Base-by-base conservation (phyloP, 2,329 filamentous ascomycete species). In the Hyphodiscus sp. region DNA sequence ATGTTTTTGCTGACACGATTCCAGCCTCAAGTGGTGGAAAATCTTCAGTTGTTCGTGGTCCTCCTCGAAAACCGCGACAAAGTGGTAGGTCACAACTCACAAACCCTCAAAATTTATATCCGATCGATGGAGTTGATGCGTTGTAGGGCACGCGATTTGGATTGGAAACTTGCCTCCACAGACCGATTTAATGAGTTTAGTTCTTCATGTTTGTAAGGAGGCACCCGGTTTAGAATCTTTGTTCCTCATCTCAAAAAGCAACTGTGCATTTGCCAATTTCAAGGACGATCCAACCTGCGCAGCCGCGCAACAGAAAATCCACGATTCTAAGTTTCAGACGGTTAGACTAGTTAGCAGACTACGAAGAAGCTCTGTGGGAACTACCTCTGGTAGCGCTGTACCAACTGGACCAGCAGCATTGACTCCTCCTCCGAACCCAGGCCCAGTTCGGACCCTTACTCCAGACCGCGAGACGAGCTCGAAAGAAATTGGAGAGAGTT, bases 201-300 rank as follows among this genome's bases (percentile, higher is more conserved):
- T 96, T 50, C 83, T 94, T 55, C 89, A 96, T 67, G 94, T 96
- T 54, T 95, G 82, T 58, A 86, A 91, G 60, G 85, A 89, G 0
- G 79, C 78, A 0, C 81, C 76, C 43, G 80, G 91, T 1, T 82
- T 97, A 20, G 88, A 96, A 67, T 96, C 91, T 46, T 75, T 97
- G 0, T 96, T 97, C 61, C 74, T 97, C 38, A 97, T 97, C 42
- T 92, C 91, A 0, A 96, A 96, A 69, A 96, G 91, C 68, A 96
- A 96, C 67, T 97, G 92, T 66, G 92, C 91, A 0, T 97, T 97
- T 73, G 90, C 95, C 60, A 97, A 97, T 66, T 97, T 95, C 69
- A 88, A 85, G 58, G 87, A 89, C 49, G 91, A 96, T 63, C 73
- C 76, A 2, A 82, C 83, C 5, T 96, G 91, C 66, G 73, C 80